Evolutionary conservation across 225 moss, liverwort and hornwort genomes (phyloP), one percentile per base, ranked within the genome.

Genomic region (Polytrichum commune): DNA sequence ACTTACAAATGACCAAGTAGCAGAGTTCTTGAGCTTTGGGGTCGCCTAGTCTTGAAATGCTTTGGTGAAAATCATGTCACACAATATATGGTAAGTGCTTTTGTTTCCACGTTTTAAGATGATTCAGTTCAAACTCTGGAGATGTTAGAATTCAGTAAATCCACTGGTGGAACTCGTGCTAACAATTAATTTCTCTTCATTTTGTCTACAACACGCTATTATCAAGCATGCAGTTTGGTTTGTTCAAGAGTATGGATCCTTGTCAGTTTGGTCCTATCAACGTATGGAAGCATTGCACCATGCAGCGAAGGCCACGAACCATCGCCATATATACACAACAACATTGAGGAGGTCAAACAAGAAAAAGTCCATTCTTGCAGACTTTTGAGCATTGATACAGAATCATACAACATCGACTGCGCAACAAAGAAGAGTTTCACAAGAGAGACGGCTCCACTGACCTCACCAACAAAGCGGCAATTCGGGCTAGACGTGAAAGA

Each of bases 51-150:
- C 24, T 4, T 70, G 2, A 23, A 32, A 1, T 8, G n/a, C n/a
- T 61, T 60, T 24, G 60, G 70, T 6, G 60, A 70, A n/a, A 4
- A 61, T 6, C 29, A 70, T 60, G 19, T 70, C 6, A 70, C 70
- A 23, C 70, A 70, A 5, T 70, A 70, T 25, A 70, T 60, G 29
- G 30, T 70, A 19, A 67, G 28, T 62, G 8, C n/a, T 22, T 8
- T 62, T 18, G 8, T 18, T 62, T 55, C 19, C 28, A 28, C 28
- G 2, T 28, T 28, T 2, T 1, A 28, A 28, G 28, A 28, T 28
- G 28, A 1, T 28, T 28, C 28, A 4, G 28, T 28, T 28, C 28
- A 28, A 28, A 55, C 16, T 19, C 3, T 10, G 19, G 19, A 55
- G 10, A 55, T 19, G 19, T 19, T 1, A 10, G 1, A 55, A 55